A percentile compares a stretch with the other conserved stretches of the same genome.
phyloP scores from a whole-genome alignment of 2,329 filamentous ascomycete genomes.

The Sporothrix brasiliensis region DNA sequence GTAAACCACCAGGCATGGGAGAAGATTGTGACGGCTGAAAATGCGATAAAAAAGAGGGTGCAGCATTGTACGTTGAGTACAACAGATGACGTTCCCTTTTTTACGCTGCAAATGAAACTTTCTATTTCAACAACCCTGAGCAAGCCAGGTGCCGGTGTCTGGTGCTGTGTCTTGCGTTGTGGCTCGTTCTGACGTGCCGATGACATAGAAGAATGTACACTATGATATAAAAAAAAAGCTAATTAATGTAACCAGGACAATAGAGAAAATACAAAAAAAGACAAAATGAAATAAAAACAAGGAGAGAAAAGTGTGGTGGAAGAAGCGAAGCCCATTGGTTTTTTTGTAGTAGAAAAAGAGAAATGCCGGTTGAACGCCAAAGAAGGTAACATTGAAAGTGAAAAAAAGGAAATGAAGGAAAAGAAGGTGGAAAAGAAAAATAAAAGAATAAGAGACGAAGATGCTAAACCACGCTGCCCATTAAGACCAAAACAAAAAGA shows the following conservation, averaged over 20 bases:
- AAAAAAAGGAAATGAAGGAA: neutral
- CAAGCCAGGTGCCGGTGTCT: neutral
- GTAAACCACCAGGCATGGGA: neutral
- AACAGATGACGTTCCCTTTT: neutral
- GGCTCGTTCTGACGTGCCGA: constrained; percentile 1
- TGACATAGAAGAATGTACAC: neutral
- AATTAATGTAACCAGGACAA: constrained; percentile 13
- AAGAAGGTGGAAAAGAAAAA: neutral
- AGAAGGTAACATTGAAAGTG: neutral
- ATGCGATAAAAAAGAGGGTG: neutral
- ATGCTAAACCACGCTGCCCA: neutral
- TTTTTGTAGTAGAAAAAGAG: neutral
- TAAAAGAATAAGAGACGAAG: neutral
- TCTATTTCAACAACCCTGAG: constrained; percentile 10
- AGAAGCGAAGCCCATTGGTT: neutral
- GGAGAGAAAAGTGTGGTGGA: neutral
- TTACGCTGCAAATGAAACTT: constrained; percentile 7
- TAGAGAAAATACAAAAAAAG: neutral
- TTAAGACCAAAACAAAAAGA: neutral
- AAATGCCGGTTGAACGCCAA: constrained; percentile 24
- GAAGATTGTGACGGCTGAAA: neutral
- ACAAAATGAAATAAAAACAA: neutral
- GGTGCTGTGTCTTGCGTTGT: neutral
- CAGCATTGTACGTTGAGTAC: constrained; percentile 27
- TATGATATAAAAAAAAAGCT: neutral